Conservation (phyloP, 2,329 filamentous ascomycete species). For the Sporothrix schenckii region DNA sequence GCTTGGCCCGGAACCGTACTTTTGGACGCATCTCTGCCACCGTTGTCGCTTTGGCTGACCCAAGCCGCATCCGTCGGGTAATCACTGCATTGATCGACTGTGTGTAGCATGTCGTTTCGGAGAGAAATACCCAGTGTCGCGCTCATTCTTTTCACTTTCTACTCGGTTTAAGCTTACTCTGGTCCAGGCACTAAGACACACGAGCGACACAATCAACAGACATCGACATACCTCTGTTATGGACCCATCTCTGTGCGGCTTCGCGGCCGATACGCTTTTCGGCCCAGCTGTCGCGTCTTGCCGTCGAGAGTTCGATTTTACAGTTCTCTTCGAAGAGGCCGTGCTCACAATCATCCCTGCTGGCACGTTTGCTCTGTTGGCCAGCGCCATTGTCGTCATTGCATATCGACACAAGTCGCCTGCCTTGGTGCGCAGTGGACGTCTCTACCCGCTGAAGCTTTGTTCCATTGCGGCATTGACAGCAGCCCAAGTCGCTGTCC, state of each 20-base stretch:
- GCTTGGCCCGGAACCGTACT: not conserved
- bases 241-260: conserved; percentile 1
- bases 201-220: not conserved
- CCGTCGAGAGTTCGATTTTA: conserved; percentile 21
- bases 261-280: conserved; percentile 15
- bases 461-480: not conserved
- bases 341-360: conserved; percentile 1
- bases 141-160: not conserved
- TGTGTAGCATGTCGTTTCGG: not conserved
- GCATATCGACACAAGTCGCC: not conserved
- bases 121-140: not conserved
- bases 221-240: not conserved
- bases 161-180: not conserved
- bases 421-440: not conserved
- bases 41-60: not conserved
- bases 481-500: conserved; percentile 9
- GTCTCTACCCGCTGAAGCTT: conserved; percentile 13
- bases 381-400: not conserved
- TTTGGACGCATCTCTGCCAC: conserved; percentile 12
- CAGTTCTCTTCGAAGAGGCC: conserved; percentile 11
- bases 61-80: conserved; percentile 5
- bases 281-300: conserved; percentile 10
- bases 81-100: not conserved
- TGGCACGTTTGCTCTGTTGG: conserved; percentile 4
- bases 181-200: not conserved